Percentiles rank a stretch among this genome's conserved stretches.
Evolutionary conservation across 106 monocot genomes (phyloP).

Genomic region (Posidonia australis): DNA sequence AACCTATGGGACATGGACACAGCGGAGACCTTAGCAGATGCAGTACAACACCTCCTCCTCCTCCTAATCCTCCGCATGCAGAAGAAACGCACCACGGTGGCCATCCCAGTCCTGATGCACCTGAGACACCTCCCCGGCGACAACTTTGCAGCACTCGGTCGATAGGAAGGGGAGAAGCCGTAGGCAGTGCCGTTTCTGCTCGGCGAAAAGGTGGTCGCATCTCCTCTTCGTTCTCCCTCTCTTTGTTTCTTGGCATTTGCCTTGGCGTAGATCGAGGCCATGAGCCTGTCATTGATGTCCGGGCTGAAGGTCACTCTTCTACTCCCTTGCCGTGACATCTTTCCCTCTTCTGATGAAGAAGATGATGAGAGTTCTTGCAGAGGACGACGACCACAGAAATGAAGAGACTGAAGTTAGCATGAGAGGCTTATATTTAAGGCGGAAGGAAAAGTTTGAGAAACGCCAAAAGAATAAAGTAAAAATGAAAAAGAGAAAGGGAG

Average conservation of each 20-base stretch:
- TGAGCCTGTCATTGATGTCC: background rate
- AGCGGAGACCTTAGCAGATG: background rate
- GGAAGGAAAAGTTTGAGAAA: too few species aligned
- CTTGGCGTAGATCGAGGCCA: background rate
- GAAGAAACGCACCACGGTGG: background rate
- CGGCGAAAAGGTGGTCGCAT: background rate
- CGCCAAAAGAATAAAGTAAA: too few species aligned
- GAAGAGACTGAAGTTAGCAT: too few species aligned
- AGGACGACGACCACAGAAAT: too few species aligned
- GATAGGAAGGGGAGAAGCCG: background rate
- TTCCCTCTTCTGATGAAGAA: background rate
- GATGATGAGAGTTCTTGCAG: too few species aligned
- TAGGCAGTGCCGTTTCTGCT: background rate
- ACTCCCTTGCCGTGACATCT: conserved; percentile 3
- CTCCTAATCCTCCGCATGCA: background rate
- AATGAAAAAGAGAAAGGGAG: too few species aligned
- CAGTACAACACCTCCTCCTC: background rate
- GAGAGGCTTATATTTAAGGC: too few species aligned
- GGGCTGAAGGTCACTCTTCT: conserved; percentile 3
- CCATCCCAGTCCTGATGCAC: background rate
- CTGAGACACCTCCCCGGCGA: conserved; percentile 1
- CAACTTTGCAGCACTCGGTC: background rate
- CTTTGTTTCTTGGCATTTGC: background rate
- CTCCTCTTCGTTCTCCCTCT: background rate
- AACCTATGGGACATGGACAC: background rate